phyloP scores from a whole-genome alignment of 352 stramenopile species.

The Globisporangium echinulatum region DNA sequence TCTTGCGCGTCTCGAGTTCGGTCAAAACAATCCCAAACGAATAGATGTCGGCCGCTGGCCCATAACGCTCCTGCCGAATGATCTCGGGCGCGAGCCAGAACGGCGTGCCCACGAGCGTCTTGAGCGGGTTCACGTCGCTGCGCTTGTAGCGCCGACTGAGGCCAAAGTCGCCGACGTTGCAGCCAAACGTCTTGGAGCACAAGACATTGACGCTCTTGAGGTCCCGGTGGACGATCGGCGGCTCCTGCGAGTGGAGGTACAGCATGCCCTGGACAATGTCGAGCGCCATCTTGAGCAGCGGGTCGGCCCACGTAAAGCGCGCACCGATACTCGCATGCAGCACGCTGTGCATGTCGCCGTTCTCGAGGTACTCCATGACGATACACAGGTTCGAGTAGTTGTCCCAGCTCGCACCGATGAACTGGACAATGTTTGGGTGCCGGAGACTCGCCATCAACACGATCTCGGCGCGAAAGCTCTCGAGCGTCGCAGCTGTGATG shows the following conservation, averaged over 20 bases:
- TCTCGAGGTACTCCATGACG: slow-evolving; percentile 88
- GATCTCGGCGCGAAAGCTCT: slow-evolving; percentile 81
- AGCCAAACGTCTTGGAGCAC: slow-evolving; percentile 83
- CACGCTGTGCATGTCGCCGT: slow-evolving; percentile 84
- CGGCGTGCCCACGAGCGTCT: slow-evolving; percentile 76
- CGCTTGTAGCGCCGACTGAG: slow-evolving; percentile 71
- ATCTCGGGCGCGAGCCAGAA: slow-evolving; percentile 88
- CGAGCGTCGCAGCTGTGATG: slow-evolving; percentile 63
- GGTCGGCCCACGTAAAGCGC: slow-evolving; percentile 80
- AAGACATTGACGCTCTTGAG: slow-evolving; percentile 88
- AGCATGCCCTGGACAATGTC: slow-evolving; percentile 84
- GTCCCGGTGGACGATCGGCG: slow-evolving; percentile 79
- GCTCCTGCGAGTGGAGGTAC: slow-evolving; percentile 82
- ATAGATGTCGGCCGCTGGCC: slow-evolving; percentile 76
- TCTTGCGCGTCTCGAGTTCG: slow-evolving; percentile 76
- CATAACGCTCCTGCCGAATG: slow-evolving; percentile 83
- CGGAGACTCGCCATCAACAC: slow-evolving; percentile 81
- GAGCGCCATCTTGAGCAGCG: slow-evolving; percentile 83
- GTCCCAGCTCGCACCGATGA: slow-evolving; percentile 86
- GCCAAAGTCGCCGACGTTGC: slow-evolving; percentile 86
- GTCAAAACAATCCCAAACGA: slow-evolving; percentile 88
- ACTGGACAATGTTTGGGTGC: slow-evolving; percentile 87
- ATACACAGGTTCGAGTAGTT: slow-evolving; percentile 87
- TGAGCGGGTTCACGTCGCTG: slow-evolving; percentile 77
- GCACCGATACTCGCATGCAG: slow-evolving; percentile 75